Base-by-base conservation (phyloP, 306 rosid species). In the Quercus rubra region DNA sequence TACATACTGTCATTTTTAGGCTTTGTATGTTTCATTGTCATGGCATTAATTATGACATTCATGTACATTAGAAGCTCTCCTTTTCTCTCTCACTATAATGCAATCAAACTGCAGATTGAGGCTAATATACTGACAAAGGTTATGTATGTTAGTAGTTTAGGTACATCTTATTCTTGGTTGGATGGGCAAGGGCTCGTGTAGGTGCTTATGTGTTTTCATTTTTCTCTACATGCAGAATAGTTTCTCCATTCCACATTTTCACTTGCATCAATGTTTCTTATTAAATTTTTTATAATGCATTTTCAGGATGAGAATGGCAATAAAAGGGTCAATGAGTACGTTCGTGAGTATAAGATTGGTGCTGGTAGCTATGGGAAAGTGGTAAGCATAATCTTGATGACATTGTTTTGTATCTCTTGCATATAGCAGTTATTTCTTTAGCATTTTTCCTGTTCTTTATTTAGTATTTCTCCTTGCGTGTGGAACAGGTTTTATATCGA, bases 321-420 rank as follows among this genome's bases (percentile, higher is more conserved):
- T 81, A 96, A 96, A 87, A 90, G 87, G 89, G 83, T 96, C 76
- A 96, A 96, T 87, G 97, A 96, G 80, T 96, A 93, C 76, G 88
- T 96, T 78, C 99, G 97, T 38, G 99, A 91, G 83, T 88, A 11
- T 78, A 93, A 87, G 90, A 96, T 96, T 88, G 99, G 99, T 66
- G 78, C 98, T 25, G 98, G 99, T 74, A 96, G 99, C 89, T 96
- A 96, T 5, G 99, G 99, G 83, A 96, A 96, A 96, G 99, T 96
- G 97, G 99, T 96, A 83, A 87, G 91, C 71, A 33, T 78, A 73
- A 13, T 75, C 56, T 71, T 69, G 58, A 71, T 80, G 43, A 27
- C 55, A 66, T 55, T 80, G 43, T 41, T 56, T 49, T 85, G 33
- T 76, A 31, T 61, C 23, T 78, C 21, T 82, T 55, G 13, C 31